Base-by-base conservation (phyloP, 2,329 filamentous ascomycete genomes). In the Arthrinium phaeospermum region DNA sequence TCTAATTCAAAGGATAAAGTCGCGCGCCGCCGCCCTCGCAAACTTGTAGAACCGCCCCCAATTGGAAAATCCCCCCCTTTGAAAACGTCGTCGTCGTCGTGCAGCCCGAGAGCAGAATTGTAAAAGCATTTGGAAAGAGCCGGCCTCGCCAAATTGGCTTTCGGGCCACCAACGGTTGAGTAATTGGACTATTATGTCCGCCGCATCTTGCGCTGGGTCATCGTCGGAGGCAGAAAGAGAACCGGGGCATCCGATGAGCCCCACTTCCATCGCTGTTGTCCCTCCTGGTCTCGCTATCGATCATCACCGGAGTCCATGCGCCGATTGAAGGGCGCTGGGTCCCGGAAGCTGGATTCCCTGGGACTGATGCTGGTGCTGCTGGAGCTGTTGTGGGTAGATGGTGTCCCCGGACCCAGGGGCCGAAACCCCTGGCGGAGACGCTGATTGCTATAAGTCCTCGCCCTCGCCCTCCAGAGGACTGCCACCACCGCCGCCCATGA, bases 401-500 rank as follows among this genome's bases (percentile, higher is more conserved):
- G 81, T 86, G 84, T 86, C 85, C 82, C 83, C 85, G 76, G 83
- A 77, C 80, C 78, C 83, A 82, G 84, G 82, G 82, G 81, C 82
- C 74, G 83, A 82, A 79, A 78, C 82, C 80, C 83, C 83, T 78
- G 86, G 83, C 72, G 88, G 86, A 76, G 87, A 88, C 82, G 85
- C 80, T 81, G 86, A 88, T 83, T 88, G 88, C 83, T 88, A 87
- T 85, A 88, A 85, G 79, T 82, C 81, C 75, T 81, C 79, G 71
- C 80, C 79, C 71, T 73, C 77, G 64, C 77, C 76, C 45, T 80
- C 79, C 19, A 34, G 53, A 4, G 81, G 80, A 75, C 79, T 78
- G 71, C 80, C 78, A 71, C 71, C 77, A 67, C 78, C 77, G 46
- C 79, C 86, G 47, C 84, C 85, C 53, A 84, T 78, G 61, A 95